These are phyloP conservation scores for Stygiomarasmius scandens DNA, from an alignment of 1,284 basidiomycete genomes.

Conservation along the genomic window DNA sequence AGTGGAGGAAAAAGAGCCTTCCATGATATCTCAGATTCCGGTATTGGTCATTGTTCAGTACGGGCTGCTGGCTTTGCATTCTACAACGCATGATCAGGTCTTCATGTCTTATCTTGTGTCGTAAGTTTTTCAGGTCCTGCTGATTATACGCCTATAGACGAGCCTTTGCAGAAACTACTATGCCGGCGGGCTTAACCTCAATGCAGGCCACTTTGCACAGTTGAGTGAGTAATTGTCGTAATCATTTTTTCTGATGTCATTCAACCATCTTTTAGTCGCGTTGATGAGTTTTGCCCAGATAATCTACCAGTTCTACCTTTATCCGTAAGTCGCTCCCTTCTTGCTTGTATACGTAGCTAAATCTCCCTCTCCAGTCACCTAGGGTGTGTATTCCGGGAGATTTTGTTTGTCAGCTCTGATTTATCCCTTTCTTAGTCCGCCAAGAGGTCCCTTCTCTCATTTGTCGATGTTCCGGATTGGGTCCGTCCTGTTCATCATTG, in stretches of 20 bases:
- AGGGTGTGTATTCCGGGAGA: slow-evolving; percentile 44
- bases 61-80: slow-evolving; percentile 75
- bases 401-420: neutral
- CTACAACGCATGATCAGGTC: slow-evolving; percentile 84
- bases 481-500: neutral
- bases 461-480: slow-evolving; percentile 6
- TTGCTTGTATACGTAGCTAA: slow-evolving; percentile 21
- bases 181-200: slow-evolving; percentile 74
- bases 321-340: slow-evolving; percentile 62
- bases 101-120: slow-evolving; percentile 84
- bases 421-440: neutral
- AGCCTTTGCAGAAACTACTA: slow-evolving; percentile 57
- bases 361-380: slow-evolving; percentile 46
- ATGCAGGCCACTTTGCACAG: slow-evolving; percentile 81
- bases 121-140: slow-evolving; percentile 46
- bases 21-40: slow-evolving; percentile 67
- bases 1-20: slow-evolving; percentile 44
- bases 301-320: slow-evolving; percentile 82
- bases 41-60: slow-evolving; percentile 77
- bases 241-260: slow-evolving; percentile 18
- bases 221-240: slow-evolving; percentile 53
- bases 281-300: slow-evolving; percentile 82
- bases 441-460: slow-evolving; percentile 1
- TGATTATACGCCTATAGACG: slow-evolving; percentile 8
- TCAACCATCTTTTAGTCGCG: slow-evolving; percentile 52